Evolutionary conservation across 129 eudicot genomes (phyloP), one percentile per base, ranked within the genome.

Genomic region (carrot (Daucus carota)): DNA sequence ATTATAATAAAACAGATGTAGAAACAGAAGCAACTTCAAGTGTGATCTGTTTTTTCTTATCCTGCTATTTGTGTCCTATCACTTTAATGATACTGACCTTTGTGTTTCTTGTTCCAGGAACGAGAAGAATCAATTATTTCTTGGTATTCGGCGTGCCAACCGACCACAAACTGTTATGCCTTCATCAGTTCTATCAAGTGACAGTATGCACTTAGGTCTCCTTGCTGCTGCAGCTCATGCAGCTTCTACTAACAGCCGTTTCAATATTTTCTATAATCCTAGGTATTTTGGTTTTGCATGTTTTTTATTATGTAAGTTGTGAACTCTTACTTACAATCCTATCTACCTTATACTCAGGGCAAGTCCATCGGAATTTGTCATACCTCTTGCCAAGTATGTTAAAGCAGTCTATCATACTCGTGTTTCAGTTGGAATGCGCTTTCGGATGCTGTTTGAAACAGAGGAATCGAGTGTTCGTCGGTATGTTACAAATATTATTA

Each of bases 211-310:
- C 78, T 81, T 92, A 26, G 98, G 98, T 65, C 98, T 92, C 46
- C 98, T 92, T 77, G 98, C 98, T 82, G 98, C 98, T 13, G 98
- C 98, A 50, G 98, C 98, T 48, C 98, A 92, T 86, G 98, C 98
- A 18, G 96, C 96, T 1, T 85, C 96, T 20, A 92, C 98, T 17
- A 92, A 90, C 79, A 92, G 98, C 75, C 98, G 98, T 70, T 92
- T 92, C 85, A 92, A 92, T 70, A 84, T 92, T 75, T 92, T 90
- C 80, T 92, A 80, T 80, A 92, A 92, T 85, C 98, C 98, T n/a
- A 90, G 98, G 98, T 92, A 85, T 72, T 54, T 74, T 44, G 32
- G 8, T 72, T n/a, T 66, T 62, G 62, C 57, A 32, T 40, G 16
- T 0, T 34, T 52, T 22, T 18, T 3, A 10, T 42, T 40, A 31